Evolutionary conservation across 805 yeast species (phyloP).

Genomic region (Ogataea trehaloabstinens): DNA sequence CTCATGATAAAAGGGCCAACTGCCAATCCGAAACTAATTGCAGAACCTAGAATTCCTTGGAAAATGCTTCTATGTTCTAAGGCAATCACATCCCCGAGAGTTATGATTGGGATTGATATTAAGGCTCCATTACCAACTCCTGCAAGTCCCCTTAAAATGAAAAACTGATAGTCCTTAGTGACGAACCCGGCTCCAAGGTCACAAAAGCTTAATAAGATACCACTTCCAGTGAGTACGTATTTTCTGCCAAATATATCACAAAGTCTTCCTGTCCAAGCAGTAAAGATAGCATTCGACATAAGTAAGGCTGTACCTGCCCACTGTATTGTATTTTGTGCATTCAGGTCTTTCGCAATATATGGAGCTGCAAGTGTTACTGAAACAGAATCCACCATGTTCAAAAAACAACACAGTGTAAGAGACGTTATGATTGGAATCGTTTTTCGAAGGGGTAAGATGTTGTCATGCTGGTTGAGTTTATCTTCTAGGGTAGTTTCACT

Average conservation of each 20-base stretch:
- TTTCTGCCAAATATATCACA: slow-evolving; percentile 53
- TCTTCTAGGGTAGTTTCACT: background rate
- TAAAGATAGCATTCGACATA: slow-evolving; percentile 46
- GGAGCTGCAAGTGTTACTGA: slow-evolving; percentile 38
- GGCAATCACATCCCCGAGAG: slow-evolving; percentile 48
- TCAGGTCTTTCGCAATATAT: slow-evolving; percentile 40
- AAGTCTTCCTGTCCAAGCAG: slow-evolving; percentile 47
- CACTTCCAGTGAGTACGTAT: slow-evolving; percentile 36
- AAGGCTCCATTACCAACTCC: slow-evolving; percentile 54
- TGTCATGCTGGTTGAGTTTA: background rate
- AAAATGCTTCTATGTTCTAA: slow-evolving; percentile 48
- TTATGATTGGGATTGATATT: slow-evolving; percentile 46
- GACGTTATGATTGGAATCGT: background rate
- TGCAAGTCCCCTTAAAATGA: slow-evolving; percentile 46
- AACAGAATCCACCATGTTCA: background rate
- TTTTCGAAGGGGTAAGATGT: background rate
- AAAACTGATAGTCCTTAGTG: slow-evolving; percentile 42
- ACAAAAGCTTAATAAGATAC: slow-evolving; percentile 36
- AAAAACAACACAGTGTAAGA: background rate
- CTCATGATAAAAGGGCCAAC: slow-evolving; percentile 12
- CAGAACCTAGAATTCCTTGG: slow-evolving; percentile 49
- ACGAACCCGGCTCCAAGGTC: slow-evolving; percentile 50
- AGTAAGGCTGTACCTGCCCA: slow-evolving; percentile 54
- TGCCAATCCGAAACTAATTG: slow-evolving; percentile 46
- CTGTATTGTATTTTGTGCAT: slow-evolving; percentile 43